phyloP scores from a whole-genome alignment of 2,329 filamentous ascomycete species.

The Pyrenophora teres region DNA sequence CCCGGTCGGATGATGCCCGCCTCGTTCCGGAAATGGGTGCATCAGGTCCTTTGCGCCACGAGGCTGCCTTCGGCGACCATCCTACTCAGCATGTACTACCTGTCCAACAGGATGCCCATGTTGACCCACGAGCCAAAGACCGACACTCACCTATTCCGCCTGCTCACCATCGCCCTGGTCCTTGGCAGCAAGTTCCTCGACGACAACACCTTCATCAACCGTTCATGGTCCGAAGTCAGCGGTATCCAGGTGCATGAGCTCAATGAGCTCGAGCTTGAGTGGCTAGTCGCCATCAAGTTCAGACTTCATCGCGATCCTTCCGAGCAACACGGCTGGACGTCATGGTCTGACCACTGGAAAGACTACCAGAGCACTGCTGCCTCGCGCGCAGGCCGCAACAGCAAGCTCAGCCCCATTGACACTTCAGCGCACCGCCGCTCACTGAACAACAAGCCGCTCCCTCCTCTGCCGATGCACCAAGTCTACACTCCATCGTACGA shows the following conservation, averaged over 20 bases:
- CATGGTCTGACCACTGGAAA: slow-evolving; percentile 70
- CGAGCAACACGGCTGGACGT: slow-evolving; percentile 70
- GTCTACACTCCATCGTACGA: slow-evolving; percentile 48
- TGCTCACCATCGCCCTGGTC: slow-evolving; percentile 82
- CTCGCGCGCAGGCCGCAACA: slow-evolving; percentile 46
- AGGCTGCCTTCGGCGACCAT: slow-evolving; percentile 90
- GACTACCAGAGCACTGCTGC: slow-evolving; percentile 61
- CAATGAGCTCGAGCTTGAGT: slow-evolving; percentile 84
- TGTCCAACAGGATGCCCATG: slow-evolving; percentile 80
- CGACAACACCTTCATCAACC: slow-evolving; percentile 97
- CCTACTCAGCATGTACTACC: slow-evolving; percentile 85
- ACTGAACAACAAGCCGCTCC: slow-evolving; percentile 53
- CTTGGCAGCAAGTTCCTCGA: slow-evolving; percentile 95
- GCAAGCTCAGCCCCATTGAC: slow-evolving; percentile 65
- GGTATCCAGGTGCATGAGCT: slow-evolving; percentile 83
- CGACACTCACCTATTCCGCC: slow-evolving; percentile 78
- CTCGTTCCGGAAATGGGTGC: slow-evolving; percentile 88
- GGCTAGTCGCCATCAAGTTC: slow-evolving; percentile 83
- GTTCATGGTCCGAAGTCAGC: slow-evolving; percentile 94
- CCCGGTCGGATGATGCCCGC: slow-evolving; percentile 66
- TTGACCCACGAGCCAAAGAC: slow-evolving; percentile 60
- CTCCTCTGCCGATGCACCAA: slow-evolving; percentile 45
- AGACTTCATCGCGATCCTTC: slow-evolving; percentile 84
- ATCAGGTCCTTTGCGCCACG: slow-evolving; percentile 87
- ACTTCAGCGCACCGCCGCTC: slow-evolving; percentile 64